Conservation (phyloP, 176 grass and related monocot species). For the Carex cristatella region DNA sequence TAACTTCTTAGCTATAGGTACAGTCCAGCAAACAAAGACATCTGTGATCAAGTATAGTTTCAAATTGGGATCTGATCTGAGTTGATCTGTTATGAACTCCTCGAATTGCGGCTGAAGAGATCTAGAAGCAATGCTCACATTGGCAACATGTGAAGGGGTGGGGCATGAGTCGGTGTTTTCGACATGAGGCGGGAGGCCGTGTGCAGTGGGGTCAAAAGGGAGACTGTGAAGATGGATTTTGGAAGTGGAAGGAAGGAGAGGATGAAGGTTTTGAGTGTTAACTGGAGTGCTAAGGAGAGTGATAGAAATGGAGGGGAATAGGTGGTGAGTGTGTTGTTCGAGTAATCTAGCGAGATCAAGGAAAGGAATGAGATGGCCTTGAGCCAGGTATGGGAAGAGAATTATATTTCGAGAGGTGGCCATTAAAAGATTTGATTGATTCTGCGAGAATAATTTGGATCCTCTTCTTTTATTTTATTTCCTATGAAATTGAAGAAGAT, state of each 20-base stretch:
- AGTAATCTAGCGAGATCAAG: conserved; percentile 28
- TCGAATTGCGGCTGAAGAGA: conserved; percentile 28
- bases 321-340: not conserved
- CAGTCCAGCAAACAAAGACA: conserved; percentile 39
- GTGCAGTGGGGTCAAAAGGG: conserved; percentile 19
- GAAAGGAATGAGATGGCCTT: conserved; percentile 59
- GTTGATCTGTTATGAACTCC: conserved; percentile 8
- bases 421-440: not conserved
- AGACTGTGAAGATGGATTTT: conserved; percentile 31
- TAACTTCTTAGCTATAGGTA: conserved; percentile 11
- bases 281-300: conserved; percentile 38
- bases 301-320: not conserved
- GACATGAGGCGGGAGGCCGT: conserved; percentile 12
- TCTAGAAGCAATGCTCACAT: not conserved
- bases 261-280: conserved; percentile 18
- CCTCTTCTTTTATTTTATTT: too few relatives aligned
- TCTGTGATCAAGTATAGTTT: conserved; percentile 47
- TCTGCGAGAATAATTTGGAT: too few relatives aligned
- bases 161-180: conserved; percentile 18
- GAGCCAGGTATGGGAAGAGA: conserved; percentile 45
- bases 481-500: too few relatives aligned
- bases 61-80: not conserved
- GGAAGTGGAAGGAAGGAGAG: conserved; percentile 22
- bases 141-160: not conserved
- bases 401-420: conserved; percentile 7